Conservation (phyloP, 305 asterid species). For the Salvia sclarea region DNA sequence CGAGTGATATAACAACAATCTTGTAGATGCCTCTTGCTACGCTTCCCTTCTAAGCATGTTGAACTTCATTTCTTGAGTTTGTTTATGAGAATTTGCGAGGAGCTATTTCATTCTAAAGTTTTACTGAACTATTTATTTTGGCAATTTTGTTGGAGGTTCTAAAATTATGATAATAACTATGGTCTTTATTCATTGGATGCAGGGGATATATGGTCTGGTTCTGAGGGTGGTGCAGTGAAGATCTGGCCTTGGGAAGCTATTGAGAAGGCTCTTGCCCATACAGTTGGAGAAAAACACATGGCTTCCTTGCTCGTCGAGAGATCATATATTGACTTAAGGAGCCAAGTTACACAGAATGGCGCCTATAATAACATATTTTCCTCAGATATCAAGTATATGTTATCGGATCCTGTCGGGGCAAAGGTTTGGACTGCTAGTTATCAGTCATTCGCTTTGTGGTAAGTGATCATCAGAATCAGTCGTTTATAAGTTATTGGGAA, state of each 20-base stretch:
- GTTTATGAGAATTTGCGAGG: neutral
- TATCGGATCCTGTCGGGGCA: slow-evolving; percentile 72
- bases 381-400: slow-evolving; percentile 74
- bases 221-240: slow-evolving; percentile 85
- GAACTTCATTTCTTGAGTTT: slow-evolving; percentile 18
- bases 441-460: slow-evolving; percentile 84
- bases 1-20: neutral
- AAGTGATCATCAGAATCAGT: slow-evolving; percentile 31
- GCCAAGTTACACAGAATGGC: slow-evolving; percentile 66
- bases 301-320: slow-evolving; percentile 80
- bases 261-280: slow-evolving; percentile 67
- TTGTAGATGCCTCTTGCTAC: neutral
- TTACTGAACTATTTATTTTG: neutral
- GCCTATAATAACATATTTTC: slow-evolving; percentile 60
- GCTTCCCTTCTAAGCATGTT: slow-evolving; percentile 17
- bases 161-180: slow-evolving; percentile 17
- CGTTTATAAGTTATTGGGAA: neutral
- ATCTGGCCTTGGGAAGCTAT: slow-evolving; percentile 97
- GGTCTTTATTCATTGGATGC: slow-evolving; percentile 36
- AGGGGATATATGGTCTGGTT: slow-evolving; percentile 97
- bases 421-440: slow-evolving; percentile 85
- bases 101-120: slow-evolving; percentile 28
- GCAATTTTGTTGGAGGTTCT: slow-evolving; percentile 13
- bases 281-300: slow-evolving; percentile 74
- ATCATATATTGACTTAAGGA: slow-evolving; percentile 80